phyloP scores from a whole-genome alignment of 192 early-diverging fungal species.

The Linnemannia exigua region DNA sequence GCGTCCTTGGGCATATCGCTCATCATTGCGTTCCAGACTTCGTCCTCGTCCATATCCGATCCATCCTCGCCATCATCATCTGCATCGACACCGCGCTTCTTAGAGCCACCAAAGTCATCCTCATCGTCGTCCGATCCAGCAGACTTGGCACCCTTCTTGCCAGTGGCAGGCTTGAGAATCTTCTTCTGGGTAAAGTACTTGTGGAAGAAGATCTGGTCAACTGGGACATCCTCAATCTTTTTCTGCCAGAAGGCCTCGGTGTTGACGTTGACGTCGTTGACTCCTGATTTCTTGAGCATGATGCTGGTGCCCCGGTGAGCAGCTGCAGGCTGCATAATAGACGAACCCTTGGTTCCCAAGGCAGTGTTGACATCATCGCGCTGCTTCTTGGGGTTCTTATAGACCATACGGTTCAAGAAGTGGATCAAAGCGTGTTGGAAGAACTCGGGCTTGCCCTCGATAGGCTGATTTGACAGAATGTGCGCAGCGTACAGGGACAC shows the following conservation, averaged over 20 bases:
- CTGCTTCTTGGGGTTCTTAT: conserved; percentile 91
- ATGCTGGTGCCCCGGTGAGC: conserved; percentile 66
- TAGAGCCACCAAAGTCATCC: conserved; percentile 49
- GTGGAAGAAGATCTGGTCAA: conserved; percentile 87
- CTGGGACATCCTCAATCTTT: conserved; percentile 74
- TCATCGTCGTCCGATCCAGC: conserved; percentile 52
- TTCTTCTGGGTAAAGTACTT: conserved; percentile 80
- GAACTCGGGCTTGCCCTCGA: conserved; percentile 80
- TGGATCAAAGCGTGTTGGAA: conserved; percentile 92
- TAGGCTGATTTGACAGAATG: conserved; percentile 78
- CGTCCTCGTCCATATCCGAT: conserved; percentile 77
- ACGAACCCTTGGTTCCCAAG: conserved; percentile 68
- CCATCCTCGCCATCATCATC: conserved; percentile 60
- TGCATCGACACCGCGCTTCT: conserved; percentile 56
- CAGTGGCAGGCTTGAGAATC: conserved; percentile 28
- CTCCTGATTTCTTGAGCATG: conserved; percentile 77
- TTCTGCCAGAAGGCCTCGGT: conserved; percentile 70
- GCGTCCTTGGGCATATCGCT: conserved; percentile 73
- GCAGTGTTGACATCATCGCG: conserved; percentile 59
- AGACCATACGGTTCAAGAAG: conserved; percentile 97
- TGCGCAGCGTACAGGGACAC: conserved; percentile 85
- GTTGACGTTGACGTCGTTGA: conserved; percentile 76
- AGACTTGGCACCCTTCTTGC: conserved; percentile 37
- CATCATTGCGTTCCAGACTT: conserved; percentile 92
- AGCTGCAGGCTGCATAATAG: conserved; percentile 78